These are phyloP conservation scores for Streptanthus diversifolius DNA, from an alignment of 345 rosid genomes.

Conservation along the genomic window DNA sequence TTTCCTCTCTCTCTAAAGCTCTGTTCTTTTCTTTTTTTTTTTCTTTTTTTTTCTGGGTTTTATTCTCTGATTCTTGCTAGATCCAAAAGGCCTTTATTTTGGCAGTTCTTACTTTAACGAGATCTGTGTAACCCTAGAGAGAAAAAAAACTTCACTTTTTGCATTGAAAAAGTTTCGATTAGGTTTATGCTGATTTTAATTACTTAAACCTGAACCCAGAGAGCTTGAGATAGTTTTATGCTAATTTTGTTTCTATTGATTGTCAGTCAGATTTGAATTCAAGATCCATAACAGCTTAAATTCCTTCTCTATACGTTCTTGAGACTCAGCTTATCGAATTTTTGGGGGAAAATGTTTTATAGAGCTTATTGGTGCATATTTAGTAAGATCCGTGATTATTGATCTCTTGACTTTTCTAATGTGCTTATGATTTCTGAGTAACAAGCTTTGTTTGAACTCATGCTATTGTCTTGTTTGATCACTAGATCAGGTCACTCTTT, in stretches of 20 bases:
- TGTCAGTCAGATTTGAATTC: background rate
- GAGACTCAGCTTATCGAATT: background rate
- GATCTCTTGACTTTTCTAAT: background rate
- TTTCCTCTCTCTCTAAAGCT: conserved; percentile 32
- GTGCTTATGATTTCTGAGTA: background rate
- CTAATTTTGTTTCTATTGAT: background rate
- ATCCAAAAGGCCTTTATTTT: conserved; percentile 34
- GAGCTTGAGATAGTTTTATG: background rate
- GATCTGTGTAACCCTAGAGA: conserved; percentile 42
- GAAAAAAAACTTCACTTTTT: conserved; percentile 10
- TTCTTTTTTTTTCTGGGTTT: conserved; percentile 29
- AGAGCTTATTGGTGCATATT: background rate
- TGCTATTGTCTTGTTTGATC: background rate
- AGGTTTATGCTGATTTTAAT: conserved; percentile 4
- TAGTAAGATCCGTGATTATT: conserved; percentile 2
- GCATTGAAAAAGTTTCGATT: conserved; percentile 10
- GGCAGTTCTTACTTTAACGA: conserved; percentile 32
- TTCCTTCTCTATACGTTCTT: background rate
- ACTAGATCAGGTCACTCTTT: conserved; percentile 22
- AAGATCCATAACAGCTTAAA: conserved; percentile 8
- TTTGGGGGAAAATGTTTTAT: background rate
- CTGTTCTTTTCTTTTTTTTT: conserved; percentile 33
- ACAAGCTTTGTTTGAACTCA: background rate
- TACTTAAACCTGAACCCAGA: background rate
- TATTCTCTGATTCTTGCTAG: conserved; percentile 45